Conservation (phyloP, 2,329 filamentous ascomycete genomes). For the Bipolaris gigantea region DNA sequence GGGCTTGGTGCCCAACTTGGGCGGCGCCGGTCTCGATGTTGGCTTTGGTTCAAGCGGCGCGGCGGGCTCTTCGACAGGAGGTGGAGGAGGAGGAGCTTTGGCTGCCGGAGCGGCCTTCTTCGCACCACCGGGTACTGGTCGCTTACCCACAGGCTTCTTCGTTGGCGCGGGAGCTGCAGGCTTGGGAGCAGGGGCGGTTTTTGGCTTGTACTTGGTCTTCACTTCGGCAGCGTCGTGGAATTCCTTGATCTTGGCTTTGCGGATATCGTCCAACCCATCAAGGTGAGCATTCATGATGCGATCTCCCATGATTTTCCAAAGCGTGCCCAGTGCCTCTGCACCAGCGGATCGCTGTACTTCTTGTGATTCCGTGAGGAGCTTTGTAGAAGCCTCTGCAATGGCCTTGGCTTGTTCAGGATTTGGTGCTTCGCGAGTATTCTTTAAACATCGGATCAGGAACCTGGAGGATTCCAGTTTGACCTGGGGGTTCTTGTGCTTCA, state of each 20-base stretch:
- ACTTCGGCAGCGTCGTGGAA: constrained; percentile 81
- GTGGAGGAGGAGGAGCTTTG: constrained; percentile 42
- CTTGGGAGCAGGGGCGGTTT: constrained; percentile 65
- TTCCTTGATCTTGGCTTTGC: constrained; percentile 94
- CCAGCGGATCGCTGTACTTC: constrained; percentile 84
- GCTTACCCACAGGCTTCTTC: constrained; percentile 52
- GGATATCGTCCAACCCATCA: constrained; percentile 90
- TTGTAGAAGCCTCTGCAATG: constrained; percentile 87
- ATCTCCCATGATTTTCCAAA: constrained; percentile 99
- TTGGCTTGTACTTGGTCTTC: constrained; percentile 89
- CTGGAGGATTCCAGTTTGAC: constrained; percentile 95
- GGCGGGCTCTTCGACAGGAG: constrained; percentile 50
- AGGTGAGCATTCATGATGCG: constrained; percentile 91
- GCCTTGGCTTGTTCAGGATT: constrained; percentile 78
- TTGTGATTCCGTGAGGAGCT: constrained; percentile 84
- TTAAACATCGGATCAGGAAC: constrained; percentile 86
- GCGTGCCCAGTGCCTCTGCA: constrained; percentile 85
- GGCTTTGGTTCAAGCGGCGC: constrained; percentile 62
- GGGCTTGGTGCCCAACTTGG: constrained; percentile 48
- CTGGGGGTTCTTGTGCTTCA: constrained; percentile 95
- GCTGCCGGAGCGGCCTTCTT: constrained; percentile 55
- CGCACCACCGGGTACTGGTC: constrained; percentile 51
- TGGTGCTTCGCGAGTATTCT: constrained; percentile 80
- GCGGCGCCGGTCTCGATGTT: constrained; percentile 54
- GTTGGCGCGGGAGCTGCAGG: constrained; percentile 55